Evolutionary conservation across 495 filamentous ascomycete species (phyloP).

Genomic region (Xeromyces bisporus): DNA sequence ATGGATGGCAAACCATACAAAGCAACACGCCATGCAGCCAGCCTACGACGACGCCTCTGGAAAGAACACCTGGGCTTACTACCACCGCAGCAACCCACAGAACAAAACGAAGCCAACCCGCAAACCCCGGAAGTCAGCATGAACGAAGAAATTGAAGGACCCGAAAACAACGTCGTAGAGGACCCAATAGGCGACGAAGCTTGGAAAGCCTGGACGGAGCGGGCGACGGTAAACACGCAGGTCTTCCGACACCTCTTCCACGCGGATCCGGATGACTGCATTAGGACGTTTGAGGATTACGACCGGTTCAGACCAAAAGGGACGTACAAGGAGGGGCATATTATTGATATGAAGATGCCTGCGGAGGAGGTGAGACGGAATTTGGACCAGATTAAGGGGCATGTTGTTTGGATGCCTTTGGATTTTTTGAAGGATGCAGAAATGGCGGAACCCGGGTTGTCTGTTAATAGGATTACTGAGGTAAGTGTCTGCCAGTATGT

Average conservation of each 20-base stretch:
- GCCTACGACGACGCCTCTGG: conserved; percentile 74
- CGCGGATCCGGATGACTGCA: conserved; percentile 78
- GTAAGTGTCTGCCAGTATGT: too few species aligned
- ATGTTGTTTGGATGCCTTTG: conserved; percentile 91
- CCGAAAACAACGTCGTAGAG: conserved; percentile 57
- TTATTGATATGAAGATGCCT: conserved; percentile 61
- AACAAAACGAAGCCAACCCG: conserved; percentile 56
- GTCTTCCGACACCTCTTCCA: conserved; percentile 83
- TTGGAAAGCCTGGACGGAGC: conserved; percentile 70
- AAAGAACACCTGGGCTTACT: conserved; percentile 82
- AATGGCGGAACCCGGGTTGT: conserved; percentile 80
- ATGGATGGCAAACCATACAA: conserved; percentile 69
- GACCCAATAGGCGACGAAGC: conserved; percentile 67
- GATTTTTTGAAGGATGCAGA: conserved; percentile 68
- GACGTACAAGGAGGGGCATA: conserved; percentile 60
- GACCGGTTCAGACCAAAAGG: conserved; percentile 53
- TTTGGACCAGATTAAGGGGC: conserved; percentile 65
- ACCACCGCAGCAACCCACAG: conserved; percentile 56
- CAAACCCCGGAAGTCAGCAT: conserved; percentile 59
- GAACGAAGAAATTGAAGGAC: conserved; percentile 47
- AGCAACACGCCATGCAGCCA: conserved; percentile 61
- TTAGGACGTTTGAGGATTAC: conserved; percentile 81
- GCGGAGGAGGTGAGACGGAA: conserved; percentile 52
- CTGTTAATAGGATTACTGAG: conserved; percentile 58
- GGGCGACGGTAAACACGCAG: conserved; percentile 62